These are phyloP conservation scores for Peribolospora baueri DNA, from an alignment of 768 basidiomycete species.

Conservation along the genomic window DNA sequence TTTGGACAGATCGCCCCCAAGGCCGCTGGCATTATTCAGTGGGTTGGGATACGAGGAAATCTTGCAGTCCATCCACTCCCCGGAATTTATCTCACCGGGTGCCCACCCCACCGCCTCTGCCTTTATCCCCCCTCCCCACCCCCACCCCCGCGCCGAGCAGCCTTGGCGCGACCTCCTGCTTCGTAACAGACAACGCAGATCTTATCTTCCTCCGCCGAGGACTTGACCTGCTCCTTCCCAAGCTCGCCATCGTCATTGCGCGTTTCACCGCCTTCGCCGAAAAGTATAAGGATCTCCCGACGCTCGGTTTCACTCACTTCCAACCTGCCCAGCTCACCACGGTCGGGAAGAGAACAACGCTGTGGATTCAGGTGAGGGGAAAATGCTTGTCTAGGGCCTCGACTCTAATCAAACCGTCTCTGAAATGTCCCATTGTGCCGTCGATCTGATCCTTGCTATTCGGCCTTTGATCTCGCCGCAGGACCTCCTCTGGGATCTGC, in stretches of 20 bases:
- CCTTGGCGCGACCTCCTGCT: conserved; percentile 91
- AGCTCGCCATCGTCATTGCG: conserved; percentile 72
- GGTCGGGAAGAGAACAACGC: conserved; percentile 82
- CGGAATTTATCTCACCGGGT: neutral
- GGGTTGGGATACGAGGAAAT: conserved; percentile 12
- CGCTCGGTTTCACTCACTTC: conserved; percentile 94
- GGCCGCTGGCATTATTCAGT: conserved; percentile 92
- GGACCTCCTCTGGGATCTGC: conserved; percentile 88
- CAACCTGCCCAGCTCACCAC: conserved; percentile 97
- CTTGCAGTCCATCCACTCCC: too few species aligned
- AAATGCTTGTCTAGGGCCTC: neutral
- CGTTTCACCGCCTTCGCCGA: conserved; percentile 63
- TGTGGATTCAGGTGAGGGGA: conserved; percentile 65
- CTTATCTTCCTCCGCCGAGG: conserved; percentile 84
- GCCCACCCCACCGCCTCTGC: neutral
- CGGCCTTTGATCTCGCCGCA: conserved; percentile 14
- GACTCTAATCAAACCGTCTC: neutral
- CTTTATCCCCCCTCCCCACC: conserved; percentile 4
- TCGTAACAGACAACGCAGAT: conserved; percentile 98
- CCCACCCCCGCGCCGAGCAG: conserved; percentile 14
- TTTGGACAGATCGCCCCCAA: conserved; percentile 82
- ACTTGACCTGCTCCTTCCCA: conserved; percentile 55
- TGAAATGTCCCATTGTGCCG: neutral
- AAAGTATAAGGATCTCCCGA: conserved; percentile 66
- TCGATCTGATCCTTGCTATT: neutral